Evolutionary conservation across 2,329 filamentous ascomycete species (phyloP).

Genomic region (Whalleya microplaca): DNA sequence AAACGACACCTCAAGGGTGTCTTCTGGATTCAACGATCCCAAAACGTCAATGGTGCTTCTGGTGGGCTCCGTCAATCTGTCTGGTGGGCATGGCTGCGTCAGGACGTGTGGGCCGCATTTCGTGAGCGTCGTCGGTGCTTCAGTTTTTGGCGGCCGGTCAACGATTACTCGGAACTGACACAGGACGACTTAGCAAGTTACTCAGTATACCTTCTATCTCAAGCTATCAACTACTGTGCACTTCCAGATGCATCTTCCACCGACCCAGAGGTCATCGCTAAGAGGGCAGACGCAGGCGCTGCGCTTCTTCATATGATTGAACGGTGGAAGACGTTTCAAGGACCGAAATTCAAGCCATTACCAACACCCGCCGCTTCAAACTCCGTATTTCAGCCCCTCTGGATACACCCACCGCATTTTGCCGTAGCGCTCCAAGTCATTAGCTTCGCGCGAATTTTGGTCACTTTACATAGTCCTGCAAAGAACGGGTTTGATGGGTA

Average conservation of each 20-base stretch:
- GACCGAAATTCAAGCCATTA: constrained; percentile 47
- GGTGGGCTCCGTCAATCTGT: constrained; percentile 60
- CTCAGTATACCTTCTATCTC: constrained; percentile 58
- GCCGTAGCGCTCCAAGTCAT: constrained; percentile 55
- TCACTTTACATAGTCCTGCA: constrained; percentile 56
- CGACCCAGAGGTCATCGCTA: constrained; percentile 7
- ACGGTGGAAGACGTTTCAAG: constrained; percentile 39
- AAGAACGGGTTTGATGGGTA: no score
- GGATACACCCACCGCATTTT: constrained; percentile 53
- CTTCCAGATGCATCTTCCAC: constrained; percentile 36
- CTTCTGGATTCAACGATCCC: constrained; percentile 68
- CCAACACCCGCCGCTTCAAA: no score
- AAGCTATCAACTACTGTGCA: constrained; percentile 62
- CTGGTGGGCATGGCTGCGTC: constrained; percentile 70
- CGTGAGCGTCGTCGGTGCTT: constrained; percentile 59
- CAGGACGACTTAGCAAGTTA: constrained; percentile 57
- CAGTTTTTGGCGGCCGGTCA: constrained; percentile 61
- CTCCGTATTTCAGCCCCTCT: constrained; percentile 49
- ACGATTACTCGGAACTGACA: constrained; percentile 49
- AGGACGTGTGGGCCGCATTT: constrained; percentile 68
- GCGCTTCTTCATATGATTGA: constrained; percentile 35
- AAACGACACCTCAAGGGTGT: constrained; percentile 66
- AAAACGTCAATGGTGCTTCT: constrained; percentile 62
- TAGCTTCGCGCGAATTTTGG: constrained; percentile 54
- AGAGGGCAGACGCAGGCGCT: constrained; percentile 17